These are phyloP conservation scores for Fusarium subglutinans DNA, from an alignment of 2,329 filamentous ascomycete genomes.

Conservation along the genomic window DNA sequence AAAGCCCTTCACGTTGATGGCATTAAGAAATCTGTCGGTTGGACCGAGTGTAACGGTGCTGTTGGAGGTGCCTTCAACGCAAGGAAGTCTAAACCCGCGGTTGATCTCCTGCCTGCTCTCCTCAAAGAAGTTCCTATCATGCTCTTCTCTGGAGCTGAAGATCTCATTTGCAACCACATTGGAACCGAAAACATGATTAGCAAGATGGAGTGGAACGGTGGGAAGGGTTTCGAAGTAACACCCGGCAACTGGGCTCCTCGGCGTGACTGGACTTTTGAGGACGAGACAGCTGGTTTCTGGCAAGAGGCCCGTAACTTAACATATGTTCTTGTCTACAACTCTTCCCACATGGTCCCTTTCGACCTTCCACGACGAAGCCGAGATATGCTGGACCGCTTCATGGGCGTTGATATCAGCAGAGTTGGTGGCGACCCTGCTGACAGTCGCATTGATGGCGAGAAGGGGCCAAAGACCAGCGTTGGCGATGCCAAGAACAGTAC, in stretches of 20 bases:
- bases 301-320: constrained; percentile 95
- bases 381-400: constrained; percentile 98
- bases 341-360: constrained; percentile 98
- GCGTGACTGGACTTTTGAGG: constrained; percentile 93
- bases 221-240: constrained; percentile 87
- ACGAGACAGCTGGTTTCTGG: constrained; percentile 87
- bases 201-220: constrained; percentile 91
- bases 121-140: constrained; percentile 81
- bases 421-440: constrained; percentile 85
- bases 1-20: constrained; percentile 82
- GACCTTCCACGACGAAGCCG: constrained; percentile 86
- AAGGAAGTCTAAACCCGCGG: constrained; percentile 75
- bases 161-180: constrained; percentile 96
- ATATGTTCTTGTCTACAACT: constrained; percentile 94
- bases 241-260: constrained; percentile 92
- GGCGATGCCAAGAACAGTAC: constrained; percentile 70
- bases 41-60: constrained; percentile 87
- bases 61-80: constrained; percentile 79
- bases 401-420: constrained; percentile 88
- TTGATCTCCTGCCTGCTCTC: constrained; percentile 79
- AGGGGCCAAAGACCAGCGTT: constrained; percentile 79
- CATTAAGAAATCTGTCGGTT: constrained; percentile 81
- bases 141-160: constrained; percentile 92
- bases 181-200: constrained; percentile 92
- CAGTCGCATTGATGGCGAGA: constrained; percentile 85